Evolutionary conservation across 1,284 basidiomycete genomes (phyloP), one percentile per base, ranked within the genome.

Genomic region (Puccinia triticina): DNA sequence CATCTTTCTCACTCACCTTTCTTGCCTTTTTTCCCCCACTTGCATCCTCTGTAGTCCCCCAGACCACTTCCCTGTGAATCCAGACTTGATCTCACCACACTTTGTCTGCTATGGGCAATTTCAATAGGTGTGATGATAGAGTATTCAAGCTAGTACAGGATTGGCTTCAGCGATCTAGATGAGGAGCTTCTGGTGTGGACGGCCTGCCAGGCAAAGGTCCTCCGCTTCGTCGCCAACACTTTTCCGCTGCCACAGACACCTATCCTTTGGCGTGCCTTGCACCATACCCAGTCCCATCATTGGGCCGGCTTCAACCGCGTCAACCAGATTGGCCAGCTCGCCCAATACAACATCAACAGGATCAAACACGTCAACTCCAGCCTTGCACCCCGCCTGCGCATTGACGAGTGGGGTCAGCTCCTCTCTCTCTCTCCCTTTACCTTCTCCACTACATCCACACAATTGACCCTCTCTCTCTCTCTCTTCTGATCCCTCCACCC

Each of bases 351-450:
- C 29, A 72, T 81, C 40, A 34, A 64, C 16, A 40, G 32, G 29
- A 26, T 81, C 18, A 81, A 81, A 29, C 11, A 21, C n/a, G 32
- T 59, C 16, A 55, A 81, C 37, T 55, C 78, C 0, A 29, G 34
- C 26, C 26, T 72, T 11, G 46, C 48, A 1, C 26, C 66, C 5
- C 78, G 78, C 3, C 55, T 81, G 8, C 61, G 67, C 23, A 46
- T 81, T 43, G 78, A 81, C 73, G 78, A 81, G 73, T 73, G 66
- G 67, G 78, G 78, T 80, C 40, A 64, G 26, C 40, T 12, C 12
- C 71, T 21, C 59, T 46, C 29, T 21, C 11, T 53, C n/a, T n/a
- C n/a, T n/a, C n/a, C n/a, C n/a, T n/a, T n/a, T n/a, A n/a, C n/a
- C n/a, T n/a, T n/a, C n/a, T n/a, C n/a, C n/a, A n/a, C n/a, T n/a